Evolutionary conservation across 768 basidiomycete species (phyloP), one percentile per base, ranked within the genome.

Genomic region (Mycena indigotica): DNA sequence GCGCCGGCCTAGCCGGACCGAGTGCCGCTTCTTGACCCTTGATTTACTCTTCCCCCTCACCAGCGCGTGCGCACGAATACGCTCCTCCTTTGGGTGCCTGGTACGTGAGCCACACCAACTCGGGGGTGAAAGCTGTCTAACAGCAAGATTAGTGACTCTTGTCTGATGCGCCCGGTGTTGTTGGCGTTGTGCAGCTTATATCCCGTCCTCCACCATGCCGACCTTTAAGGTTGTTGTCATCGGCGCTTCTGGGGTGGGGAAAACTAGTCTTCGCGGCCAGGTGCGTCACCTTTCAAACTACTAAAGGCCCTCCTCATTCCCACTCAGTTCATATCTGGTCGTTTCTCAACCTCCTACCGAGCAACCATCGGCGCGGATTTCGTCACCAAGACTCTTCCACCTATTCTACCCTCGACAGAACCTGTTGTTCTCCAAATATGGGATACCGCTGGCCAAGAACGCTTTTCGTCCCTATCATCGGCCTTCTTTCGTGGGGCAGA

Each of bases 311-410:
- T 28, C 17, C 52, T 45, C 41, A 30, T 30, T 16, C 49, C 26
- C 21, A 46, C 32, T 26, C 63, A 93, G 85, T 94, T 89, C 68
- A 85, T 92, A 63, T 85, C 88, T 10, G 84, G 86, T 25, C 82
- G 81, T 13, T 94, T 93, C 71, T 85, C 88, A 3, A 83, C 81
- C 2, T 84, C 85, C 10, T 94, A 94, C 70, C 78, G 89, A 48
- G 88, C 92, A 1, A 95, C 93, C 2, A 93, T 95, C 39, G 93
- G 92, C 19, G 86, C 88, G n/a, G 92, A 95, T 72, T 95, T 94
- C 56, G 89, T 93, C 50, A 81, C 85, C 0, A 93, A 92, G 69
- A 84, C 82, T 0, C 65, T 93, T 12, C 82, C 85, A 0, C 84
- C 86, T 40, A 78, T 65, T 3, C 73, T 77, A 16, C 75, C 79